Conservation (phyloP, 768 basidiomycete species). For the Mycena belliarum region DNA sequence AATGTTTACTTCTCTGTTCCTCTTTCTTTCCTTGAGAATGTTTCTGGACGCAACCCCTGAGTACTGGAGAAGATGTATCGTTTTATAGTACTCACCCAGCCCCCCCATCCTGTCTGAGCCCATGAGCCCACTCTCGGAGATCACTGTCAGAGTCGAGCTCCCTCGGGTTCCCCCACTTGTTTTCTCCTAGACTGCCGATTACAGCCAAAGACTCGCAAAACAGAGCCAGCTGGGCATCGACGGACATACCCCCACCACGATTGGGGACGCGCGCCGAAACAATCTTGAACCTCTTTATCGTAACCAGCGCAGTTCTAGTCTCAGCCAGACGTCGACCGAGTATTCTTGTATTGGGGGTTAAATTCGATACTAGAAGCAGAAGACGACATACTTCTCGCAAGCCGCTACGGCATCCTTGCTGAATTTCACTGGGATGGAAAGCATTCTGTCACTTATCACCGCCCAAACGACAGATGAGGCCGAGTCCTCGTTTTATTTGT, state of each 20-base stretch:
- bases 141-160: constrained; percentile 43
- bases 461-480: constrained; percentile 56
- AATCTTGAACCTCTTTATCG: constrained; percentile 50
- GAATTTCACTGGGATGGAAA: constrained; percentile 55
- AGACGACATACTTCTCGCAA: constrained; percentile 38
- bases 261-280: constrained; percentile 56
- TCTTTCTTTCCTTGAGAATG: constrained; percentile 47
- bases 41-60: constrained; percentile 32
- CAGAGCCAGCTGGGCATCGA: constrained; percentile 46
- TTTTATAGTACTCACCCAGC: constrained; percentile 52
- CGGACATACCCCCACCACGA: constrained; percentile 39
- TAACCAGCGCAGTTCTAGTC: constrained; percentile 46
- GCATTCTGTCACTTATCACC: constrained; percentile 56
- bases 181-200: constrained; percentile 46
- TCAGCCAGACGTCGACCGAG: constrained; percentile 42
- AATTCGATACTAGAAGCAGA: neutral
- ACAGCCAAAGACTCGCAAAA: constrained; percentile 47
- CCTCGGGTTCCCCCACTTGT: constrained; percentile 52
- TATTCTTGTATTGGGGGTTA: constrained; percentile 20
- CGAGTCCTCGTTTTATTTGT: constrained; percentile 16
- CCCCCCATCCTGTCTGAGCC: constrained; percentile 57
- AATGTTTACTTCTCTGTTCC: constrained; percentile 24
- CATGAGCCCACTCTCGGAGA: constrained; percentile 54
- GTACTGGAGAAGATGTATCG: neutral
- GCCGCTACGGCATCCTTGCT: constrained; percentile 48